Conservation (phyloP, 306 rosid genomes). For the Trifolium repens region DNA sequence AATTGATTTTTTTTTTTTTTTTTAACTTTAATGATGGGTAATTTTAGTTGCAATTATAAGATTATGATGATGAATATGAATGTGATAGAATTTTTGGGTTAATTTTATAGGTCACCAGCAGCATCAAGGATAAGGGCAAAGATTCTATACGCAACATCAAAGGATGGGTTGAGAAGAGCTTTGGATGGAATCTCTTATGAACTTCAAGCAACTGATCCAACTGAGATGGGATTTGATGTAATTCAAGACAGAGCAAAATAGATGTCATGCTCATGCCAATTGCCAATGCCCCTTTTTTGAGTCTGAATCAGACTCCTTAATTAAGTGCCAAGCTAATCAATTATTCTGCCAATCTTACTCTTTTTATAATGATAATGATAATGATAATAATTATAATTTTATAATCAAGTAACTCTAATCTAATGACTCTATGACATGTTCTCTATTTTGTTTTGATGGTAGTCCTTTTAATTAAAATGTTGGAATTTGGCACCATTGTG, state of each 20-base stretch:
- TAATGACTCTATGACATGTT: slow-evolving; percentile 46
- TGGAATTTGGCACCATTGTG: slow-evolving; percentile 45
- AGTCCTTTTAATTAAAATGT: slow-evolving; percentile 34
- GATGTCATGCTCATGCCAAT: neutral
- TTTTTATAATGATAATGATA: neutral
- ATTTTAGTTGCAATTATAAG: neutral
- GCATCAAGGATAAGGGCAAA: slow-evolving; percentile 96
- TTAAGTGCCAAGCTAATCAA: slow-evolving; percentile 44
- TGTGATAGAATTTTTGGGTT: slow-evolving; percentile 2
- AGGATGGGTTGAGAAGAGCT: slow-evolving; percentile 92
- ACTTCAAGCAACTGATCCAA: slow-evolving; percentile 93
- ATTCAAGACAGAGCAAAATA: slow-evolving; percentile 55
- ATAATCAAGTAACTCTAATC: slow-evolving; percentile 38
- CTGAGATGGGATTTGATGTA: slow-evolving; percentile 96
- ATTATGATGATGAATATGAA: neutral
- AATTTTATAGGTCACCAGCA: slow-evolving; percentile 77
- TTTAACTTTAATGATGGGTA: too few relatives aligned
- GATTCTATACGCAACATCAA: slow-evolving; percentile 93
- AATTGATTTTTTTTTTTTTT: neutral
- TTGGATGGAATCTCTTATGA: slow-evolving; percentile 91
- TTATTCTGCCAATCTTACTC: slow-evolving; percentile 43
- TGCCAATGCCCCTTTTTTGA: neutral
- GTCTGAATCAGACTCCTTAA: slow-evolving; percentile 13
- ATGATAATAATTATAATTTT: neutral
- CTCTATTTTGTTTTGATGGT: neutral